A percentile compares a stretch with the other conserved stretches of the same genome.
Conservation (phyloP, 352 stramenopile genomes). For the Globisporangium barbulae region DNA sequence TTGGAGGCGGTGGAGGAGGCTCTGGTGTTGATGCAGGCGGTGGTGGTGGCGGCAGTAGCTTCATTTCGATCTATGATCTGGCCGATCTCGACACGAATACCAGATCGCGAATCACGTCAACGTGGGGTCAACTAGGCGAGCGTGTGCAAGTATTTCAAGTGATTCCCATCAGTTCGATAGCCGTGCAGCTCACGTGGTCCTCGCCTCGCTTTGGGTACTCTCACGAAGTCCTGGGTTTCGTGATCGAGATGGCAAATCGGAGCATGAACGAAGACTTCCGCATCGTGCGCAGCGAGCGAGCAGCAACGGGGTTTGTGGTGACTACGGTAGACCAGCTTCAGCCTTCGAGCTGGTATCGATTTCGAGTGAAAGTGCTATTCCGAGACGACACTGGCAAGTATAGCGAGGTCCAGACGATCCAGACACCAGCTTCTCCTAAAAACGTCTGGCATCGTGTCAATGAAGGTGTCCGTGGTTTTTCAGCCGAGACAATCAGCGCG, state of each 20-base stretch:
- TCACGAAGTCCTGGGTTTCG: conserved; percentile 39
- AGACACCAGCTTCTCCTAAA: conserved; percentile 26
- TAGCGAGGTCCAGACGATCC: conserved; percentile 30
- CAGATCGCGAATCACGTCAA: conserved; percentile 14
- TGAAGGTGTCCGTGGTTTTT: conserved; percentile 24
- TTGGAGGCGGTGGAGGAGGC: conserved; percentile 67
- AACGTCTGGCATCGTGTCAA: conserved; percentile 43
- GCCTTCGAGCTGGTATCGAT: conserved; percentile 38
- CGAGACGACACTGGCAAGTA: conserved; percentile 33
- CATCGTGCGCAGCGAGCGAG: conserved; percentile 28
- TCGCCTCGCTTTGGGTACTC: conserved; percentile 36
- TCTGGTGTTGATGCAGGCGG: conserved; percentile 56
- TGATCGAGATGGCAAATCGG: conserved; percentile 60
- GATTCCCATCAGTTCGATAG: conserved; percentile 27
- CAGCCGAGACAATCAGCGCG: conserved; percentile 31
- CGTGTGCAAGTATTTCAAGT: conserved; percentile 24
- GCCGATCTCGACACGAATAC: conserved; percentile 18
- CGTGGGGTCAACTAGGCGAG: conserved; percentile 20
- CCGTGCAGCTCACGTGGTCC: conserved; percentile 37
- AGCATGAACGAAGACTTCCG: conserved; percentile 59
- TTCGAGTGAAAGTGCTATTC: conserved; percentile 51
- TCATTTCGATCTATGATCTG: conserved; percentile 26
- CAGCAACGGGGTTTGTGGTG: conserved; percentile 15
- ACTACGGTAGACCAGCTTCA: conserved; percentile 25
- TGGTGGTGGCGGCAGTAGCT: conserved; percentile 64